phyloP scores from a whole-genome alignment of 192 early-diverging fungal species.

The Physocladia obscura region DNA sequence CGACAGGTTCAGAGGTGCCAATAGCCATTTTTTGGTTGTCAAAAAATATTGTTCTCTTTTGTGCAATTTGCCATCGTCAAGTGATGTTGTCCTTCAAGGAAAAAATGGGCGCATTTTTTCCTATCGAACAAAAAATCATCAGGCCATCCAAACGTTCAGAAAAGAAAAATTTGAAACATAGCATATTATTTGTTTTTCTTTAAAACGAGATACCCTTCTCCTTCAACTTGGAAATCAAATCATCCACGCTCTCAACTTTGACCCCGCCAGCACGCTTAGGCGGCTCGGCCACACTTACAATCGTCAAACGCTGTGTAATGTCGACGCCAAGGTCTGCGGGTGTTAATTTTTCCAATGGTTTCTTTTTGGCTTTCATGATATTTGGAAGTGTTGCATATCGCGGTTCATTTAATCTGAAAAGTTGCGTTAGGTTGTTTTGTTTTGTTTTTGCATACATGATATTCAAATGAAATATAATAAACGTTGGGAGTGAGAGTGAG shows the following conservation, averaged over 20 bases:
- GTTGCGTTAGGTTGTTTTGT: background rate
- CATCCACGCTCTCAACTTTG: conserved; percentile 91
- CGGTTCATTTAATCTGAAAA: conserved; percentile 82
- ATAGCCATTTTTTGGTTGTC: conserved; percentile 36
- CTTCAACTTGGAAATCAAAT: conserved; percentile 39
- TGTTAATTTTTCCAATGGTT: conserved; percentile 78
- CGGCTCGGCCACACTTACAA: conserved; percentile 88
- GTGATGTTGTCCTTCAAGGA: too few relatives aligned
- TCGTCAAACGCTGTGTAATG: conserved; percentile 78
- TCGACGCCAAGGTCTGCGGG: conserved; percentile 83
- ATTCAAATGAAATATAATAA: too few relatives aligned
- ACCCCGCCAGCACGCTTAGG: conserved; percentile 88
- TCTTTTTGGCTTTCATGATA: conserved; percentile 99
- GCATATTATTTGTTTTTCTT: too few relatives aligned
- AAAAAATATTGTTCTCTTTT: too few relatives aligned
- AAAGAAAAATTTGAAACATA: too few relatives aligned
- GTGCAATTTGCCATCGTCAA: too few relatives aligned
- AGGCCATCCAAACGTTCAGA: background rate
- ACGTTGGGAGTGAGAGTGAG: too few relatives aligned
- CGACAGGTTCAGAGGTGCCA: conserved; percentile 25
- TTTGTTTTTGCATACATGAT: background rate
- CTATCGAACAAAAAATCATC: background rate
- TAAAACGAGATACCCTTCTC: conserved; percentile 23
- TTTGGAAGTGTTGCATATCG: conserved; percentile 92
- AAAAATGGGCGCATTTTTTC: too few relatives aligned